A percentile compares a stretch with the other conserved stretches of the same genome.
These are phyloP conservation scores for Cordia subcordata DNA, from an alignment of 257 asterid genomes.

Conservation along the genomic window DNA sequence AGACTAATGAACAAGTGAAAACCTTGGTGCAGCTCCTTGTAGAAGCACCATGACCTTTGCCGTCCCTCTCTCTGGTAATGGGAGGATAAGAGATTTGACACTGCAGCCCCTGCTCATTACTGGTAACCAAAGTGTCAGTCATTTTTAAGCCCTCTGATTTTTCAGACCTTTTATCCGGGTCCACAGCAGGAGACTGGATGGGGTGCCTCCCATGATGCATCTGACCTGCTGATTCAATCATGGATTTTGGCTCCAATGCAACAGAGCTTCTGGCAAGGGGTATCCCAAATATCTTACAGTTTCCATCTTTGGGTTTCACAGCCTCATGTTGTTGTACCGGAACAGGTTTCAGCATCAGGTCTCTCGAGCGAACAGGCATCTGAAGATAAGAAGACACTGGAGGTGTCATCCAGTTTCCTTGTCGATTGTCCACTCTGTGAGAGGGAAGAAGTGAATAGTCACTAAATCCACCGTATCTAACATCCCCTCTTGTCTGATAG, in stretches of 20 bases:
- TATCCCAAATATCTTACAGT: conserved; percentile 80
- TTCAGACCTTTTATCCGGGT: conserved; percentile 45
- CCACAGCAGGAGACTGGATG: conserved; percentile 22
- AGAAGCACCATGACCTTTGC: conserved; percentile 54
- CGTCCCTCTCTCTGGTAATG: conserved; percentile 46
- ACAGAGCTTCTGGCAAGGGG: conserved; percentile 36
- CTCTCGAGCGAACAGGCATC: conserved; percentile 53
- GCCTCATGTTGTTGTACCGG: conserved; percentile 30
- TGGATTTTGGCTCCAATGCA: conserved; percentile 35
- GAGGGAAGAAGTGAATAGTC: conserved; percentile 49
- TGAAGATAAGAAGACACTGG: conserved; percentile 58
- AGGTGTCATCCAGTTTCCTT: conserved; percentile 68
- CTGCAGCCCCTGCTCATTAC: conserved; percentile 53
- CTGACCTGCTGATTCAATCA: conserved; percentile 28
- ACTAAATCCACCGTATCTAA: conserved; percentile 28
- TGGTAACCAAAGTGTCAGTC: conserved; percentile 39
- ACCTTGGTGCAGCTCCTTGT: conserved; percentile 98
- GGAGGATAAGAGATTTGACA: conserved; percentile 28
- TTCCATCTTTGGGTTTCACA: conserved; percentile 53
- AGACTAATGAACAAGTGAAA: neutral
- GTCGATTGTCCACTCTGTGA: conserved; percentile 46
- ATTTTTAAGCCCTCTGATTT: conserved; percentile 54
- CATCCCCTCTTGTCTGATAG: conserved; percentile 48
- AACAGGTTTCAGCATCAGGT: conserved; percentile 35
- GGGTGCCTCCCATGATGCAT: conserved; percentile 28